phyloP scores from a whole-genome alignment of 1,139 yeast species.

The Lodderomyces theae region DNA sequence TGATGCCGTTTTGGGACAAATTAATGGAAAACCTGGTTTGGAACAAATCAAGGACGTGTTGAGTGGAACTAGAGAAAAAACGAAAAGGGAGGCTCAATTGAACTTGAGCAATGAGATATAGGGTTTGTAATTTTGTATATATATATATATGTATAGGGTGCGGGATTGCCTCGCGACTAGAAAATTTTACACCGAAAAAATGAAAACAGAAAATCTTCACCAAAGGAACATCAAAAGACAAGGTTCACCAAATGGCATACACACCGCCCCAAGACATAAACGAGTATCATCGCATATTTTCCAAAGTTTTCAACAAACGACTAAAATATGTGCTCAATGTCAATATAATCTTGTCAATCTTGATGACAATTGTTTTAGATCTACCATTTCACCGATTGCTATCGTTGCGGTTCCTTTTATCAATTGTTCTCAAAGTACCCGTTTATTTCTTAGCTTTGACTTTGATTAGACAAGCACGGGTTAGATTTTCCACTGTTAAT shows the following conservation, averaged over 20 bases:
- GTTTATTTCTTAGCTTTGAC: slow-evolving; percentile 27
- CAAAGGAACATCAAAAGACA: not conserved
- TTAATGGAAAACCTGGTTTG: slow-evolving; percentile 48
- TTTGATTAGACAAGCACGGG: slow-evolving; percentile 48
- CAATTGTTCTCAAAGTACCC: slow-evolving; percentile 31
- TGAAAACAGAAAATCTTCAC: not conserved
- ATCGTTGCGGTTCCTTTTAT: slow-evolving; percentile 30
- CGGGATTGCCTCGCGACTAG: not conserved
- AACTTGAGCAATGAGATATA: slow-evolving; percentile 11
- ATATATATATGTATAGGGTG: no score
- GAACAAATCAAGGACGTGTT: slow-evolving; percentile 42
- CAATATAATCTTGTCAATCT: slow-evolving; percentile 25
- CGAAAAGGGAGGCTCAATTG: slow-evolving; percentile 37
- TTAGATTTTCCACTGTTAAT: slow-evolving; percentile 50
- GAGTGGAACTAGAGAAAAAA: slow-evolving; percentile 35
- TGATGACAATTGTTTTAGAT: slow-evolving; percentile 23
- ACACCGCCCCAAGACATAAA: slow-evolving; percentile 13
- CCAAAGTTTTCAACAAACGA: slow-evolving; percentile 33
- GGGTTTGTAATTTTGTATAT: no score
- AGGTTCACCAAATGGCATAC: slow-evolving; percentile 2
- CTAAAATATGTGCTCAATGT: slow-evolving; percentile 37
- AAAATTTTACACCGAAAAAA: slow-evolving; percentile 1
- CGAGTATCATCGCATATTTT: slow-evolving; percentile 27
- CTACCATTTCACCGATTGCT: slow-evolving; percentile 26
- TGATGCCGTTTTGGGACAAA: slow-evolving; percentile 37